These are phyloP conservation scores for Lipomyces lipofer DNA, from an alignment of 805 yeast genomes.

Conservation along the genomic window DNA sequence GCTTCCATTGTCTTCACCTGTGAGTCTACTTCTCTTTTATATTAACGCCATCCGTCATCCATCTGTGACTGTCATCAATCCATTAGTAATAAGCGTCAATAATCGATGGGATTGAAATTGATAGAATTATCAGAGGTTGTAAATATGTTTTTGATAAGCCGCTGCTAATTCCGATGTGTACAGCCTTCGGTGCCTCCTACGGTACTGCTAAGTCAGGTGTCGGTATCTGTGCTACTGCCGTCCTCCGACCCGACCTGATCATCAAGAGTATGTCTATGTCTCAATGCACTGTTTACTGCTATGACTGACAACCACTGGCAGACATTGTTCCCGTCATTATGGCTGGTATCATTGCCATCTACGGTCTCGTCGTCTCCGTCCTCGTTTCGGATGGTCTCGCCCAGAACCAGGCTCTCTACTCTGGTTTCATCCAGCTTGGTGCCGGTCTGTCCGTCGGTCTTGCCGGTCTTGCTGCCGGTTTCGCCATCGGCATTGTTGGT, in stretches of 20 bases:
- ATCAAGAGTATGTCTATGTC: constrained; percentile 56
- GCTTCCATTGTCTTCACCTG: constrained; percentile 98
- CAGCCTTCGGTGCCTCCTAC: constrained; percentile 97
- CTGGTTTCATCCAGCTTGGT: constrained; percentile 97
- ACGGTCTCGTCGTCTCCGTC: constrained; percentile 95
- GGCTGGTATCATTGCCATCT: constrained; percentile 96
- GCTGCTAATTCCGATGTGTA: too few species aligned
- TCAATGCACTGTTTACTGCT: neutral
- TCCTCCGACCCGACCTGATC: constrained; percentile 93
- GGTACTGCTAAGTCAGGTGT: constrained; percentile 98
- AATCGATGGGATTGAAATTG: too few species aligned
- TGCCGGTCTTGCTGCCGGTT: constrained; percentile 94
- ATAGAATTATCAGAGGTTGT: too few species aligned
- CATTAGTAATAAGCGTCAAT: too few species aligned
- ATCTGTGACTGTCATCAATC: too few species aligned
- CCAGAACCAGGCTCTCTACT: constrained; percentile 78
- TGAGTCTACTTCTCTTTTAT: constrained; percentile 16
- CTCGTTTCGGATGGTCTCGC: constrained; percentile 88
- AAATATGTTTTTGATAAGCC: too few species aligned
- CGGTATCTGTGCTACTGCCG: constrained; percentile 97
- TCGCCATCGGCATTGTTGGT: constrained; percentile 92
- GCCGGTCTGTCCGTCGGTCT: constrained; percentile 96
- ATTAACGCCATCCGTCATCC: too few species aligned
- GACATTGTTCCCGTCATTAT: constrained; percentile 89
- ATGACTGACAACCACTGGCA: constrained; percentile 3